Evolutionary conservation across 2,329 filamentous ascomycete genomes (phyloP).

Genomic region (Paramyrothecium sp.): DNA sequence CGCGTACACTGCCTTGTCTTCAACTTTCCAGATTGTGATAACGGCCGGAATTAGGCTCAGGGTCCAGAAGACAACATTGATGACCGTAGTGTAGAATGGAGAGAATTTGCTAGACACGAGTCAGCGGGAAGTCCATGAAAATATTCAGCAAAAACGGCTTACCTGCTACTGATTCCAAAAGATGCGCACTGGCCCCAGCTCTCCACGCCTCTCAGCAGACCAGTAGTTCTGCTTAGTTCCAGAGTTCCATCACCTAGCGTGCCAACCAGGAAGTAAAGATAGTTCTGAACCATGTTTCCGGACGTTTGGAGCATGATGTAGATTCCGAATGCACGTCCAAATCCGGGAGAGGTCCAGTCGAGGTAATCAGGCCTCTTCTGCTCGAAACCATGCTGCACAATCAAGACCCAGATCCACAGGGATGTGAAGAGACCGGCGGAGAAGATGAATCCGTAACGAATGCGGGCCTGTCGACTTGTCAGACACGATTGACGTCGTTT

Average conservation of each 20-base stretch:
- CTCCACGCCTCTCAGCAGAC: slow-evolving; percentile 16
- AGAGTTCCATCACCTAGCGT: slow-evolving; percentile 15
- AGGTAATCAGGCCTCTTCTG: slow-evolving; percentile 7
- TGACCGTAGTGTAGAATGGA: slow-evolving; percentile 19
- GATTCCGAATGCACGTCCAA: slow-evolving; percentile 18
- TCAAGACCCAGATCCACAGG: slow-evolving; percentile 18
- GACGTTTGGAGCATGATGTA: slow-evolving; percentile 18
- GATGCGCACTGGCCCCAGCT: slow-evolving; percentile 19
- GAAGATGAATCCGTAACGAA: slow-evolving; percentile 14
- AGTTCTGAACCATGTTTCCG: slow-evolving; percentile 12
- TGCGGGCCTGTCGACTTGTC: slow-evolving; percentile 6
- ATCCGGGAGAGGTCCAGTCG: slow-evolving; percentile 15
- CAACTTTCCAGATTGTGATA: slow-evolving; percentile 14
- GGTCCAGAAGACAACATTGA: slow-evolving; percentile 19
- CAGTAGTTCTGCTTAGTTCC: slow-evolving; percentile 15
- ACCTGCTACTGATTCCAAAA: slow-evolving; percentile 19
- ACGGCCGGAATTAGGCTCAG: slow-evolving; percentile 15
- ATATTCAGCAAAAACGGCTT: not conserved
- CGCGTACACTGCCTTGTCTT: slow-evolving; percentile 5
- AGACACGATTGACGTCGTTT: not conserved
- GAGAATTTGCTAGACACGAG: slow-evolving; percentile 16
- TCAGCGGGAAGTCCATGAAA: not conserved
- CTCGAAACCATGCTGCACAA: slow-evolving; percentile 15
- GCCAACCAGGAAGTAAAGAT: slow-evolving; percentile 14
- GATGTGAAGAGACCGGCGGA: slow-evolving; percentile 14